Base-by-base conservation (phyloP, 306 rosid species). In the Cyamopsis tetragonoloba region DNA sequence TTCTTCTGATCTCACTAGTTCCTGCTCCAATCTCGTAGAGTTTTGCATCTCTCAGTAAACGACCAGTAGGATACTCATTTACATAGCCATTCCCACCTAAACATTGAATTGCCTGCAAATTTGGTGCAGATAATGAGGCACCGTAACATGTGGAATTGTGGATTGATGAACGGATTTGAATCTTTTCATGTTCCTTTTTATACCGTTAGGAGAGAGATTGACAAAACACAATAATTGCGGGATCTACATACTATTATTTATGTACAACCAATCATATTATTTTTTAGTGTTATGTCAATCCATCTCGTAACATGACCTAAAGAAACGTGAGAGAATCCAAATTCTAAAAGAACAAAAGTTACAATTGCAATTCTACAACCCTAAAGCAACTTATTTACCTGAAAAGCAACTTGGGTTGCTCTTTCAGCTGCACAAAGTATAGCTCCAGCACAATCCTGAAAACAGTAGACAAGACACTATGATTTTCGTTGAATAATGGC, bases 41-140 rank as follows among this genome's bases (percentile, higher is more conserved):
- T 78, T 89, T 83, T 43, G 97, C 97, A 67, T 93, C 97, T 57
- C 96, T 82, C 61, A 93, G 87, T 66, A 93, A 83, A 56, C 97
- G 96, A 39, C 97, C 96, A 0, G 93, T 90, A 56, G 83, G 59
- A 56, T 89, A 93, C 77, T 93, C 99, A 2, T 93, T 93, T 54
- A 93, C 97, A 14, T 93, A 93, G n/a, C 96, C 96, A 28, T 89
- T 93, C 62, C 99, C 99, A 15, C 97, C 97, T 72, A 93, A 83
- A 75, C 97, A 88, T 51, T 89, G 97, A 76, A 89, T 89, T 6
- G 95, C 96, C 91, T 86, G 88, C 64, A 80, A 56, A 11, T 20
- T 53, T 70, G 8, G 18, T n/a, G 26, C 22, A 32, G n/a, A 22
- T 57, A 65, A 50, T n/a, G n/a, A n/a, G n/a, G n/a, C 35, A 13